Evolutionary conservation across 2,329 filamentous ascomycete genomes (phyloP).

Genomic region (Colletotrichum somersetense): DNA sequence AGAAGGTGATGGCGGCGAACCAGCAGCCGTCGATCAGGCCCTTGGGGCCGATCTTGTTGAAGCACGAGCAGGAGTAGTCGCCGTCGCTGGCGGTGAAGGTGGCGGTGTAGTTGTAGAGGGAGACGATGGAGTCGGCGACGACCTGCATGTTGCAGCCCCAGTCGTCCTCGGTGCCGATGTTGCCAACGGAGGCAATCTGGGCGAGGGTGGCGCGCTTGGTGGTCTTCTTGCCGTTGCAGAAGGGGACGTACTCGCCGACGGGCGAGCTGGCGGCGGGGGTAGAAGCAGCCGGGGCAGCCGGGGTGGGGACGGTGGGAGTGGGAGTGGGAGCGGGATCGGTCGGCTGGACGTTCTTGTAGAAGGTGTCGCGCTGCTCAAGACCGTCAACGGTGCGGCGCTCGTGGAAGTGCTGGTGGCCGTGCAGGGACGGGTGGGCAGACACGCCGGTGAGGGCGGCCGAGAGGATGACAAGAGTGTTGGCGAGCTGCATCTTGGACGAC

Average conservation of each 20-base stretch:
- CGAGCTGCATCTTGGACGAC: conserved; percentile 58
- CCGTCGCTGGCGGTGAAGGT: conserved; percentile 56
- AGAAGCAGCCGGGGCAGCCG: conserved; percentile 43
- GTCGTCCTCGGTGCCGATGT: conserved; percentile 55
- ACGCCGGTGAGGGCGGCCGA: conserved; percentile 56
- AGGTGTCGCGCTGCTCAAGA: conserved; percentile 32
- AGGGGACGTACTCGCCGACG: conserved; percentile 43
- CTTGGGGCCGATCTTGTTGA: conserved; percentile 65
- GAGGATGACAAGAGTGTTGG: conserved; percentile 52
- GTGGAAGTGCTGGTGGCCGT: conserved; percentile 51
- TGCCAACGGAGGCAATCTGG: conserved; percentile 62
- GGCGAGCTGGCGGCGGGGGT: conserved; percentile 53
- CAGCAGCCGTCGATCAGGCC: conserved; percentile 63
- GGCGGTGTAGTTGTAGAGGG: conserved; percentile 59
- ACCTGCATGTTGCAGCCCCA: conserved; percentile 68
- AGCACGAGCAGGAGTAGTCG: conserved; percentile 57
- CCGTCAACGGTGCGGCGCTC: conserved; percentile 42
- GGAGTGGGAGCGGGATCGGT: conserved; percentile 2
- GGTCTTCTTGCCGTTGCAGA: conserved; percentile 51
- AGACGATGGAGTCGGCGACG: conserved; percentile 52
- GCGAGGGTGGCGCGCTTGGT: conserved; percentile 61
- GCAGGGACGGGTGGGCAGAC: conserved; percentile 56
- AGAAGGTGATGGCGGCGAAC: conserved; percentile 58
- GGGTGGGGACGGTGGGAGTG: not conserved
- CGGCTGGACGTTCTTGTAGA: conserved; percentile 31